These are phyloP conservation scores for Monilinia fructigena DNA, from an alignment of 2,329 filamentous ascomycete species.

Conservation along the genomic window DNA sequence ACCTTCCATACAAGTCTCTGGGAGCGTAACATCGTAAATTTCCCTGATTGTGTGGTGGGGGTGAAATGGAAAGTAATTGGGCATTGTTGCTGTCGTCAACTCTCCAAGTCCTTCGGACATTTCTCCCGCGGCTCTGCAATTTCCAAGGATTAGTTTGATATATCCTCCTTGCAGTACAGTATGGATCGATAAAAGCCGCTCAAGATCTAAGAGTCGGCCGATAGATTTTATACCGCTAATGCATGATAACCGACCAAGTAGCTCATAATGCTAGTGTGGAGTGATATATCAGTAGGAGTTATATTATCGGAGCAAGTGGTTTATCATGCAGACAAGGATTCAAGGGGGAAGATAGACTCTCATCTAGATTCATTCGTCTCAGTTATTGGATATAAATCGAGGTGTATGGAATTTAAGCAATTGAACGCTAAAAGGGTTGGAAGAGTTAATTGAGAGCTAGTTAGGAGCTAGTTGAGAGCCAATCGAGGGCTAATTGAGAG, in stretches of 20 bases:
- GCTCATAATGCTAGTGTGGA: not conserved
- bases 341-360: not conserved
- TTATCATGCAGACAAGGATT: conserved; percentile 13
- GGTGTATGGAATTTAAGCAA: not conserved
- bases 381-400: conserved; percentile 15
- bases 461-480: too few species aligned
- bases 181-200: not conserved
- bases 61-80: not conserved
- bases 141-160: too few species aligned
- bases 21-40: not conserved
- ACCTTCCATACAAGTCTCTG: not conserved
- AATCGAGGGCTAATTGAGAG: too few species aligned
- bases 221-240: not conserved
- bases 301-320: not conserved
- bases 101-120: not conserved
- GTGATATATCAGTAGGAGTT: not conserved
- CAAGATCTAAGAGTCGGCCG: conserved; percentile 1
- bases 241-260: not conserved
- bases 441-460: too few species aligned
- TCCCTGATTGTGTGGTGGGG: conserved; percentile 9
- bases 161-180: too few species aligned
- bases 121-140: conserved; percentile 1
- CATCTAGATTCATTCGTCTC: conserved; percentile 12
- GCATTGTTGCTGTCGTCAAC: not conserved
- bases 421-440: too few species aligned